Conservation (phyloP, 2,329 filamentous ascomycete genomes). For the Polytolypa hystricis region DNA sequence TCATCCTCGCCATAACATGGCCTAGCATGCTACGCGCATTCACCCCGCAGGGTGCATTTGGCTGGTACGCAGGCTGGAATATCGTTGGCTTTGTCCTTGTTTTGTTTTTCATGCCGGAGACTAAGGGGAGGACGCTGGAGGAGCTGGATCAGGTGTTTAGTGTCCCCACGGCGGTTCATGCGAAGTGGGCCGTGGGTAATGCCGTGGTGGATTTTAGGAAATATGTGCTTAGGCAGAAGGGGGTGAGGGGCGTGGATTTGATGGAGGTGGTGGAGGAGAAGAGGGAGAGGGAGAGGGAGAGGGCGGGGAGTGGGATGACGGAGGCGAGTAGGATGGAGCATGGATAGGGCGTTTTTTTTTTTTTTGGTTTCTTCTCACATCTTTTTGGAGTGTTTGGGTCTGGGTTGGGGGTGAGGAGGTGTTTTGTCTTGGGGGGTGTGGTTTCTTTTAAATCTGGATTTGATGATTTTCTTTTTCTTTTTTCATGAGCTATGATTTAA, state of each 20-base stretch:
- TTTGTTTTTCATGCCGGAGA: constrained; percentile 32
- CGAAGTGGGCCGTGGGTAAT: constrained; percentile 28
- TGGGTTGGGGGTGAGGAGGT: too few relatives aligned
- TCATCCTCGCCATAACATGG: constrained; percentile 43
- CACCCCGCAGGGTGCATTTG: constrained; percentile 41
- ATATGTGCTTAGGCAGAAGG: constrained; percentile 29
- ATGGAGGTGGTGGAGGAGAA: constrained; percentile 27
- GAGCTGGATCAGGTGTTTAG: constrained; percentile 45
- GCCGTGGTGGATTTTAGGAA: constrained; percentile 26
- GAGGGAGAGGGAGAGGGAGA: constrained; percentile 10
- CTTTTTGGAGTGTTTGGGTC: constrained; percentile 1
- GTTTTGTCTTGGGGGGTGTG: too few relatives aligned
- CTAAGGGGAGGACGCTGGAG: constrained; percentile 33
- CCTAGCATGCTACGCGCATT: constrained; percentile 39
- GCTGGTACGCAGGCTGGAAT: constrained; percentile 37
- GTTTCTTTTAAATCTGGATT: too few relatives aligned
- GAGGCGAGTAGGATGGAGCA: constrained; percentile 14
- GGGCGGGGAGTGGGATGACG: constrained; percentile 1
- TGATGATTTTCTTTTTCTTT: too few relatives aligned
- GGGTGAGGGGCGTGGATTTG: constrained; percentile 19
- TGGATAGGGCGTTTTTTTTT: constrained; percentile 1
- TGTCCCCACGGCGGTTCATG: constrained; percentile 38
- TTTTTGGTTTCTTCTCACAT: constrained; percentile 7
- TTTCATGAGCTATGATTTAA: too few relatives aligned
- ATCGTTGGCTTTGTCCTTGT: constrained; percentile 37